Base-by-base conservation (phyloP, 805 yeast genomes). In the Saccharomycopsis javanensis region DNA sequence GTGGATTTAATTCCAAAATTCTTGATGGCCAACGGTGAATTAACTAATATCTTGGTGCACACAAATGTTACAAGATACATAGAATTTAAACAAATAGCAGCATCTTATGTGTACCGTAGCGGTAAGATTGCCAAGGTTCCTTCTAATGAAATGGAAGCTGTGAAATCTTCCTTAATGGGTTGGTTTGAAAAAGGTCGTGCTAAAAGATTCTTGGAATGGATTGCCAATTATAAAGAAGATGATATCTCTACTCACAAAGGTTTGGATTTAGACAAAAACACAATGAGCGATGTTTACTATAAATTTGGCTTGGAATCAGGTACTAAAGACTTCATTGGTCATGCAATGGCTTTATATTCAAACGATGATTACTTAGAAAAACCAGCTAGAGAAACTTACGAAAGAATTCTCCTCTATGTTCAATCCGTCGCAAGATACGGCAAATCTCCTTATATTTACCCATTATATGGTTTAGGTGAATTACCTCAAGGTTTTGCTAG, bases 401-500 rank as follows among this genome's bases (percentile, higher is more conserved):
- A 92, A 69, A 79, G 98, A 70, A 82, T 94, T 57, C 71, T 87
- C 54, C 77, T 94, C 60, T 94, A 94, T 67, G 85, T 88, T 52
- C 88, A 88, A 64, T 87, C 96, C 13, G 95, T 94, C 60, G 94
- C 96, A 30, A 83, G 94, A 66, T 94, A 87, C 71, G 98, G 99
- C 58, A 91, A 91, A 72, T 88, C 96, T 6, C 99, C 99, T 11
- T 94, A 94, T 70, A 79, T 94, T 61, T 94, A 94, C 69, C 99
- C 99, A 52, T 76, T 92, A 66, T 94, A 94, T 68, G 99, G 99
- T 6, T 79, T 94, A 58, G 99, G 99, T 55, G 99, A 94, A 72
- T 78, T 94, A 60, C 99, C 99, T n/a, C 99, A 94, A 74, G 99
- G 97, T 7, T 94, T 94, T 75, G 97, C 98, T 10, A 81, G 99